Base-by-base conservation (phyloP, 179 eudicot species). In the Silene coronaria region DNA sequence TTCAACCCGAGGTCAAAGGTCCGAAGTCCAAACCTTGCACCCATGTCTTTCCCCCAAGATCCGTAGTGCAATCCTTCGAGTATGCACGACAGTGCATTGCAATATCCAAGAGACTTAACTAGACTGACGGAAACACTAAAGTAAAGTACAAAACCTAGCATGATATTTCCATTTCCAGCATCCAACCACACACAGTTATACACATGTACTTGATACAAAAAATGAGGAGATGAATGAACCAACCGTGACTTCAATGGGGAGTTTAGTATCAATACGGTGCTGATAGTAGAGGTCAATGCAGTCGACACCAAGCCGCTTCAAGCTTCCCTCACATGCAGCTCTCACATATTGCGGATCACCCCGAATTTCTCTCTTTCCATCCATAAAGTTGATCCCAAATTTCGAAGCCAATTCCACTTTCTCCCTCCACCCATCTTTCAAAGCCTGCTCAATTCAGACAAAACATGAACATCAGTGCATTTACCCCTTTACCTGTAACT, bases 301-400 rank as follows among this genome's bases (percentile, higher is more conserved):
- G 61, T 82, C 80, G 16, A 81, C 67, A 22, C 64, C 85, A 17
- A 84, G 87, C 36, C 85, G 69, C 82, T 80, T 82, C 82, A 85
- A 85, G 80, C 88, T 85, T 5, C 32, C 88, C 38, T 83, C 88
- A 76, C 88, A 85, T 14, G 84, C 77, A 12, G 77, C 82, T 72
- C 83, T 81, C 0, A 85, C 88, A 64, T 81, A 85, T 11, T 78
- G 74, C 5, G 88, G 84, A 34, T 85, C 86, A 36, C 88, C 88
- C 0, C 71, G 57, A 11, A 78, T 53, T 6, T 71, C 73, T 3
- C 12, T 3, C 5, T 76, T 74, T 1, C 75, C 78, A 22, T 74
- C 71, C 1, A 30, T 11, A 23, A 9, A 62, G 8, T 51, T 11
- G 63, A 73, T 0, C 2, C 86, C 86, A 26, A 83, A 85, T 74